Conservation (phyloP, 1,284 basidiomycete genomes). For the Leccinum griseonigrum region DNA sequence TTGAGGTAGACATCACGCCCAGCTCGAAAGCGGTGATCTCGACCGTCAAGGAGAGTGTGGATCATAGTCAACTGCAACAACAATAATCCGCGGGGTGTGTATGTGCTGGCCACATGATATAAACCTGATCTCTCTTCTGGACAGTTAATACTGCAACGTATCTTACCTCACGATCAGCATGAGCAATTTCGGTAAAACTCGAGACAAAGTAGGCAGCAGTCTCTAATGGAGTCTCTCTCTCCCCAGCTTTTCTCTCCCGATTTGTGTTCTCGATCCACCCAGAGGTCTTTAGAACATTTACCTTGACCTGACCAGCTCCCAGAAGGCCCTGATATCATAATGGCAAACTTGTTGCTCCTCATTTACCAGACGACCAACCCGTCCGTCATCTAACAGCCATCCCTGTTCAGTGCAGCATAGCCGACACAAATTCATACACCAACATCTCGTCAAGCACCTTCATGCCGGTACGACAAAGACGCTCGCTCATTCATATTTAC, state of each 20-base stretch:
- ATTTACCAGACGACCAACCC: slow-evolving; percentile 16
- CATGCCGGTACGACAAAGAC: slow-evolving; percentile 40
- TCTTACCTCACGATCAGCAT: slow-evolving; percentile 5
- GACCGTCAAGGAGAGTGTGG: no score
- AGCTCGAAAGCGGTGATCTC: no score
- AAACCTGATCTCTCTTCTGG: no score
- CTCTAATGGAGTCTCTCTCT: slow-evolving; percentile 29
- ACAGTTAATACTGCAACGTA: no score
- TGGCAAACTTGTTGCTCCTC: slow-evolving; percentile 51
- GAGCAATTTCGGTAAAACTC: slow-evolving; percentile 11
- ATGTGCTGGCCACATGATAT: no score
- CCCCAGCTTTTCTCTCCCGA: slow-evolving; percentile 34
- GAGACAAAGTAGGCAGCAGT: slow-evolving; percentile 18
- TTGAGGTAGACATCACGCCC: no score
- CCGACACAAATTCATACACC: slow-evolving; percentile 47
- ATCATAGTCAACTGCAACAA: no score
- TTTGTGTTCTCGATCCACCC: slow-evolving; percentile 11
- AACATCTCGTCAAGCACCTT: slow-evolving; percentile 55
- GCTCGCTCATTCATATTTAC: no score
- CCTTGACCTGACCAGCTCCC: slow-evolving; percentile 39
- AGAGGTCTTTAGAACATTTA: neutral
- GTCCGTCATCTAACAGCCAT: neutral
- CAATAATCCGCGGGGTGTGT: no score
- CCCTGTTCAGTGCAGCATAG: slow-evolving; percentile 23
- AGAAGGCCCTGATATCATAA: slow-evolving; percentile 52